Evolutionary conservation across 768 basidiomycete genomes (phyloP).

Genomic region (Calocybe indica): DNA sequence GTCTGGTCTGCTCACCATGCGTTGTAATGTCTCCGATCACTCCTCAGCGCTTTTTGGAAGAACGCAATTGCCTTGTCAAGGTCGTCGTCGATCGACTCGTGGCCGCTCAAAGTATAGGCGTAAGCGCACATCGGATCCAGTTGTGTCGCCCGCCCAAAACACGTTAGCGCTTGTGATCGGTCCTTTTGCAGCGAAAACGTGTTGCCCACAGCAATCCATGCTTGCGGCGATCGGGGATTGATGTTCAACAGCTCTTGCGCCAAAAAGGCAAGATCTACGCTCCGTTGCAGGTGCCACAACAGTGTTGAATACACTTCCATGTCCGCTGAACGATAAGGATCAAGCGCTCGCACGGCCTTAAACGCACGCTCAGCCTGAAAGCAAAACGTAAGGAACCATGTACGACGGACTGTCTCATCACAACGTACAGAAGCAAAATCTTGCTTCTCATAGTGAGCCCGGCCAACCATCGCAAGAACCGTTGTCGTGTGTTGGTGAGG

Average conservation of each 20-base stretch:
- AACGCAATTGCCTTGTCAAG: conserved; percentile 86
- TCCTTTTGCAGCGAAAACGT: conserved; percentile 94
- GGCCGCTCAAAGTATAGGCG: conserved; percentile 93
- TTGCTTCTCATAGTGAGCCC: conserved; percentile 84
- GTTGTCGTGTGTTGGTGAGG: conserved; percentile 70
- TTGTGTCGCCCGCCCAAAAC: conserved; percentile 88
- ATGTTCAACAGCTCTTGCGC: conserved; percentile 89
- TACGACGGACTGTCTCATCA: conserved; percentile 14
- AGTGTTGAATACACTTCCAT: conserved; percentile 97
- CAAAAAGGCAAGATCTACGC: conserved; percentile 82
- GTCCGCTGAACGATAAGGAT: conserved; percentile 87
- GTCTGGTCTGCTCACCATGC: conserved; percentile 70
- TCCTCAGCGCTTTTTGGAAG: conserved; percentile 88
- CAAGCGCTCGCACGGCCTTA: conserved; percentile 68
- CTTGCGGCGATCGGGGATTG: conserved; percentile 74
- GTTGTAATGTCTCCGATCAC: conserved; percentile 93
- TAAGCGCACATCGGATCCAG: conserved; percentile 90
- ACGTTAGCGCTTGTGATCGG: conserved; percentile 86
- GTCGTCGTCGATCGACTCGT: conserved; percentile 96
- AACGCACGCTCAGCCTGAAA: conserved; percentile 86
- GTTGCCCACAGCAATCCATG: conserved; percentile 98
- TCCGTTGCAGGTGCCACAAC: conserved; percentile 88
- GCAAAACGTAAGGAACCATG: conserved; percentile 19
- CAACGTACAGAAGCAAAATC: conserved; percentile 82
- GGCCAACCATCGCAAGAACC: conserved; percentile 78